Evolutionary conservation across 2,329 filamentous ascomycete species (phyloP).

Genomic region (Colletotrichum nymphaeae): DNA sequence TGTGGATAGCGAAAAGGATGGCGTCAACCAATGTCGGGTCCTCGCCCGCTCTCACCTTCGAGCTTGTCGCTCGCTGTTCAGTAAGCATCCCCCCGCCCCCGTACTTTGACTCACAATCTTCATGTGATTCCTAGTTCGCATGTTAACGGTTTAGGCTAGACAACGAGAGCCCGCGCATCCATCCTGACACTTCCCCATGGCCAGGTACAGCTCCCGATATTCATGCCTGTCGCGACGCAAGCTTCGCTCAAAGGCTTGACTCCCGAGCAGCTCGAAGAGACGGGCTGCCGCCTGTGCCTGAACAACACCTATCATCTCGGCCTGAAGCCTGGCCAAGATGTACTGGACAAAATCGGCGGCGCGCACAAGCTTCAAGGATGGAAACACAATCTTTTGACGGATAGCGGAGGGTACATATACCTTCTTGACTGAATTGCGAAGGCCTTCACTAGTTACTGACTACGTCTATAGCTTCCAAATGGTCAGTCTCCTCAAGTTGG

Average conservation of each 20-base stretch:
- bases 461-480: conserved; percentile 85
- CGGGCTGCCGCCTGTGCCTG: conserved; percentile 88
- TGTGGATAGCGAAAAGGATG: conserved; percentile 53
- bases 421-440: background rate
- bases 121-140: conserved; percentile 10
- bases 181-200: conserved; percentile 91
- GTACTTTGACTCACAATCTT: background rate
- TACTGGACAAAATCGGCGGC: conserved; percentile 87
- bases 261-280: conserved; percentile 89
- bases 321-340: conserved; percentile 91
- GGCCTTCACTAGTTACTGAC: conserved; percentile 20
- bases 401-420: conserved; percentile 72
- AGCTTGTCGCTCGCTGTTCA: conserved; percentile 82
- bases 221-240: conserved; percentile 99
- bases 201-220: conserved; percentile 88
- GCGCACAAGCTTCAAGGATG: conserved; percentile 96
- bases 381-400: conserved; percentile 93
- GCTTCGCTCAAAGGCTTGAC: conserved; percentile 95
- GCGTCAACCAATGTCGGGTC: conserved; percentile 61
- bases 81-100: conserved; percentile 61
- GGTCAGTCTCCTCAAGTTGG: conserved; percentile 94
- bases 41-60: conserved; percentile 79
- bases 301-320: conserved; percentile 99
- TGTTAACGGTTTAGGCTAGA: conserved; percentile 62
- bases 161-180: conserved; percentile 92